Conservation (phyloP, 805 yeast genomes). For the Phaffomyces thermotolerans region DNA sequence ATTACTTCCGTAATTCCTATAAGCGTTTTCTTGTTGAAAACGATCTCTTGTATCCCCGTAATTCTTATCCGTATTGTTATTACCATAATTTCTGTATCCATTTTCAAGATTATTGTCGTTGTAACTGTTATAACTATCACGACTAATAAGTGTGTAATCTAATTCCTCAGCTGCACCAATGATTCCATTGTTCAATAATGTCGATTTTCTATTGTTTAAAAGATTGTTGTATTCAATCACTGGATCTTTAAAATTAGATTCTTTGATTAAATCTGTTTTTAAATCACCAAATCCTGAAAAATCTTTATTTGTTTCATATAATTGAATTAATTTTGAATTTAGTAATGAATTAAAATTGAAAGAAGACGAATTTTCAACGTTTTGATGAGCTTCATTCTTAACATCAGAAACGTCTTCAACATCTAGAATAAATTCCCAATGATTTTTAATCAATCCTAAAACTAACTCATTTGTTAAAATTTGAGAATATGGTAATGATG, state of each 20-base stretch:
- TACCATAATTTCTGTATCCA: too few relatives aligned
- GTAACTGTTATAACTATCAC: too few relatives aligned
- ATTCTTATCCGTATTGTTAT: too few relatives aligned
- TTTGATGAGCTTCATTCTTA: too few relatives aligned
- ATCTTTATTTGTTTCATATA: not conserved
- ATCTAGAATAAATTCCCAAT: conserved; percentile 12
- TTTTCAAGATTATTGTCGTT: too few relatives aligned
- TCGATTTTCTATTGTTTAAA: not conserved
- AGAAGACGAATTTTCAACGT: not conserved
- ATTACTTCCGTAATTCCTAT: too few relatives aligned
- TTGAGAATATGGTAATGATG: conserved; percentile 63
- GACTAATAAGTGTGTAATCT: too few relatives aligned
- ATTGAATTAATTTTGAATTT: conserved; percentile 1
- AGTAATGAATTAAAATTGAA: conserved; percentile 7
- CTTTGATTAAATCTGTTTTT: conserved; percentile 2
- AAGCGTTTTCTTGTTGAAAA: too few relatives aligned
- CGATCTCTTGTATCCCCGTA: too few relatives aligned
- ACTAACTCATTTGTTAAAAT: conserved; percentile 31
- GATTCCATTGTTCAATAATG: not conserved
- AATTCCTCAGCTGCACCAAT: not conserved
- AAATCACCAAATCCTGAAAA: conserved; percentile 14
- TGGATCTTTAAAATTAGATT: conserved; percentile 6
- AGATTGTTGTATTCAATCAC: conserved; percentile 2
- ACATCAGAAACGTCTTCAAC: not conserved
- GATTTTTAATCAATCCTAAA: conserved; percentile 8